Evolutionary conservation across 2,329 filamentous ascomycete species (phyloP), one percentile per base, ranked within the genome.

Genomic region (Raffaelea ambrosiae): DNA sequence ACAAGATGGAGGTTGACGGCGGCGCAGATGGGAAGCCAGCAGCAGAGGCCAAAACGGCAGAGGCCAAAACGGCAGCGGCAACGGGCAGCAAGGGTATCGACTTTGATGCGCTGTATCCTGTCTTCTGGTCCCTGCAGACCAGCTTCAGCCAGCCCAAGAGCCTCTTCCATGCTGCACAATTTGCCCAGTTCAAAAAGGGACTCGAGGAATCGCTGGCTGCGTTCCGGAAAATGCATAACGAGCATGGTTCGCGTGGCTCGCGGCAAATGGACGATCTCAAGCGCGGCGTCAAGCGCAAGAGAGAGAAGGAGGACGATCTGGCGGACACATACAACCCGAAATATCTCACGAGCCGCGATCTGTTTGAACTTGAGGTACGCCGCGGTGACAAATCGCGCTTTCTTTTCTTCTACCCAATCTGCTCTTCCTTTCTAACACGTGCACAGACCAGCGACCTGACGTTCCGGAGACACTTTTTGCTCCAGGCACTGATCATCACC

Each of bases 281-380:
- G 53, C 77, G 76, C 53, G 79, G 78, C 26, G 59, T 73, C 46
- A 95, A 90, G 66, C 79, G 88, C 48, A 94, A 90, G 63, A 72
- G 77, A 40, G 73, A 76, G 11, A 74, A 73, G 39, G 49, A 49
- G 7, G 74, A 79, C 45, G 77, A 79, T 8, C 69, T 83, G 44
- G 74, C 81, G 21, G 84, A 81, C 59, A 83, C 79, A 21, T 97
- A 95, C 68, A 98, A 98, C 59, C 91, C 94, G 1, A 98, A 97
- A 62, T 99, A 98, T 62, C 76, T 99, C 18, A 99, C 93, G n/a
- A 97, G 90, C 63, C 79, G 86, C 54, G 94, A 98, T 62, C 73
- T 99, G 1, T 99, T 99, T 64, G 88, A 94, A 58, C 78, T 98
- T 41, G 93, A 98, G 76, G 86, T 88, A 73, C n/a, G 46, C 20